These are phyloP conservation scores for Wickerhamiella pararugosa DNA, from an alignment of 1,139 yeast species.

Conservation along the genomic window DNA sequence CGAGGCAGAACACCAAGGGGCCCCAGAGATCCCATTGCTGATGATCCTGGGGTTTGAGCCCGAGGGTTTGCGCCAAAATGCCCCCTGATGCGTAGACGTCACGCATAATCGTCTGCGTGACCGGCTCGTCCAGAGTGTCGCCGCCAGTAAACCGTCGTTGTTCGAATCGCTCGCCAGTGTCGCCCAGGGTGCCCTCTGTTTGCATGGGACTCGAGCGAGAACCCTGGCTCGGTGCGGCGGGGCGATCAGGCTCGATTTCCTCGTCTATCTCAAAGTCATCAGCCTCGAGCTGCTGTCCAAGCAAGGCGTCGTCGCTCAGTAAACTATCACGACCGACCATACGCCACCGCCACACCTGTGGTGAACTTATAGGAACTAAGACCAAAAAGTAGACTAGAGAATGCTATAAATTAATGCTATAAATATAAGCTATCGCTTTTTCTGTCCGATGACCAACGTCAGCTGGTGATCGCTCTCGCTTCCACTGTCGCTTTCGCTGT, in stretches of 20 bases:
- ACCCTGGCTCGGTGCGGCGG: not conserved
- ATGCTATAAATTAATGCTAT: not conserved
- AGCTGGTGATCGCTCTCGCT: constrained; percentile 30
- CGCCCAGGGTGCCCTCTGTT: constrained; percentile 18
- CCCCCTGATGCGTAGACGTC: constrained; percentile 54
- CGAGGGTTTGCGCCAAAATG: constrained; percentile 50
- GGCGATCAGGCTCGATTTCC: constrained; percentile 3
- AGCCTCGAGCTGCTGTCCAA: constrained; percentile 3
- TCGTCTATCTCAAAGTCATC: constrained; percentile 17
- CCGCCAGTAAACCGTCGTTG: constrained; percentile 60
- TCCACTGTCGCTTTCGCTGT: constrained; percentile 10
- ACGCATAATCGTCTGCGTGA: constrained; percentile 48
- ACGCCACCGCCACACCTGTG: not conserved
- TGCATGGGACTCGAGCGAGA: constrained; percentile 10
- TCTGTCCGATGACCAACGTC: constrained; percentile 36
- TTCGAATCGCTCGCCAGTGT: constrained; percentile 35
- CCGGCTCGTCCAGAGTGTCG: constrained; percentile 76
- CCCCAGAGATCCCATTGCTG: constrained; percentile 85
- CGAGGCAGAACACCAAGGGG: constrained; percentile 57
- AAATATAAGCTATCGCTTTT: constrained; percentile 8
- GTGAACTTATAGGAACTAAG: too few species aligned
- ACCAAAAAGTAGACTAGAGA: not conserved
- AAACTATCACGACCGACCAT: not conserved
- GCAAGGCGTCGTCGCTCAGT: not conserved
- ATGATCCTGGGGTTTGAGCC: constrained; percentile 26